A percentile compares a stretch with the other conserved stretches of the same genome.
phyloP scores from a whole-genome alignment of 495 filamentous ascomycete genomes.

The Rhizodiscina lignyota region DNA sequence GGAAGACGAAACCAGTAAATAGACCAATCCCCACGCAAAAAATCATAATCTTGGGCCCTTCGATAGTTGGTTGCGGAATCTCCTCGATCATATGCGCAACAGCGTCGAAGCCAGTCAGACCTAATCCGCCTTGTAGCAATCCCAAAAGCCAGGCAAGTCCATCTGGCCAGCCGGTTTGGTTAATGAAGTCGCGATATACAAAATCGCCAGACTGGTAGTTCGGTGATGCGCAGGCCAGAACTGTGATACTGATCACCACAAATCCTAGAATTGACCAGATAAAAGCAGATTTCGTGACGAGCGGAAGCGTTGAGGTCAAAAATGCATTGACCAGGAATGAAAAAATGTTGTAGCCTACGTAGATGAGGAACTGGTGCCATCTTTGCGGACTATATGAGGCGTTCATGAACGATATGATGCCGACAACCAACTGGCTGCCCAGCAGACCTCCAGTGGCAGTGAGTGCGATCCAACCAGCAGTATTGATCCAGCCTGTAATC shows the following conservation, averaged over 20 bases:
- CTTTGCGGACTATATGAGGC: too few relatives aligned
- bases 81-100: conserved; percentile 43
- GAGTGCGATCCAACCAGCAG: conserved; percentile 50
- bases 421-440: too few relatives aligned
- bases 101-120: conserved; percentile 36
- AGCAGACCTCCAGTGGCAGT: too few relatives aligned
- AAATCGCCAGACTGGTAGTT: conserved; percentile 43
- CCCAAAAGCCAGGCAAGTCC: conserved; percentile 35
- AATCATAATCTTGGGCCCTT: conserved; percentile 60
- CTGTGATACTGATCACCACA: conserved; percentile 49
- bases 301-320: too few relatives aligned
- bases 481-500: conserved; percentile 63
- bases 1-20: conserved; percentile 51
- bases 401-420: too few relatives aligned
- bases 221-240: conserved; percentile 45
- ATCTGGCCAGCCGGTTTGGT: conserved; percentile 37
- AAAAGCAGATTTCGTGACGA: too few relatives aligned
- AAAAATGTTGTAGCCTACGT: too few relatives aligned
- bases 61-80: conserved; percentile 49
- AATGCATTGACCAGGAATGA: too few relatives aligned
- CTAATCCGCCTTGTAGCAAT: conserved; percentile 36
- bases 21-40: conserved; percentile 51
- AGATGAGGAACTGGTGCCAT: too few relatives aligned
- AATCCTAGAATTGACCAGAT: too few relatives aligned
- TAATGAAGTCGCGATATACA: conserved; percentile 29